These are phyloP conservation scores for Pyrus hybrid DNA, from an alignment of 331 rosid genomes.

Conservation along the genomic window DNA sequence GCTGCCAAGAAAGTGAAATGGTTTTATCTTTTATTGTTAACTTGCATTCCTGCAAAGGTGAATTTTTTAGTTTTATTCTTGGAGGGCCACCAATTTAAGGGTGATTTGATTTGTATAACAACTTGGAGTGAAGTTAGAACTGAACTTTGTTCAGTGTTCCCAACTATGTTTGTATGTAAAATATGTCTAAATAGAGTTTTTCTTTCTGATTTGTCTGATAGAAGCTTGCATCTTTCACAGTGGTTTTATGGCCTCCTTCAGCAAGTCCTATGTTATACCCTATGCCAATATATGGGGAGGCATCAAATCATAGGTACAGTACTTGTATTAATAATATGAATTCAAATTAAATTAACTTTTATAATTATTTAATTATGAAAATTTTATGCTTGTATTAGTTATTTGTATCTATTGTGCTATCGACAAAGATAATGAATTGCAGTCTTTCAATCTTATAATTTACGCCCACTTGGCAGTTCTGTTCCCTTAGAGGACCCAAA, in stretches of 20 bases:
- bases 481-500: constrained; percentile 70
- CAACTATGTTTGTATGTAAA: neutral
- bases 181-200: neutral
- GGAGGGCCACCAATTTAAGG: neutral
- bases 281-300: constrained; percentile 82
- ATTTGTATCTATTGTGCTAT: neutral
- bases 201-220: constrained; percentile 5
- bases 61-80: neutral
- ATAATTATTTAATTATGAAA: neutral
- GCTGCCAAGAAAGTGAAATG: neutral
- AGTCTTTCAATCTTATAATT: neutral
- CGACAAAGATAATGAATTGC: neutral
- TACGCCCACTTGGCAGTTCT: constrained; percentile 42
- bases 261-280: constrained; percentile 69
- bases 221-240: constrained; percentile 33
- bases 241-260: constrained; percentile 85
- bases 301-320: constrained; percentile 82
- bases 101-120: neutral
- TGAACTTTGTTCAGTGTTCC: neutral
- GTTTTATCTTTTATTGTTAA: neutral
- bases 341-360: neutral
- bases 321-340: constrained; percentile 2
- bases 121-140: neutral
- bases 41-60: neutral
- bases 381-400: neutral